Base-by-base conservation (phyloP, 2,329 filamentous ascomycete species). In the Furcasterigmium furcatum region DNA sequence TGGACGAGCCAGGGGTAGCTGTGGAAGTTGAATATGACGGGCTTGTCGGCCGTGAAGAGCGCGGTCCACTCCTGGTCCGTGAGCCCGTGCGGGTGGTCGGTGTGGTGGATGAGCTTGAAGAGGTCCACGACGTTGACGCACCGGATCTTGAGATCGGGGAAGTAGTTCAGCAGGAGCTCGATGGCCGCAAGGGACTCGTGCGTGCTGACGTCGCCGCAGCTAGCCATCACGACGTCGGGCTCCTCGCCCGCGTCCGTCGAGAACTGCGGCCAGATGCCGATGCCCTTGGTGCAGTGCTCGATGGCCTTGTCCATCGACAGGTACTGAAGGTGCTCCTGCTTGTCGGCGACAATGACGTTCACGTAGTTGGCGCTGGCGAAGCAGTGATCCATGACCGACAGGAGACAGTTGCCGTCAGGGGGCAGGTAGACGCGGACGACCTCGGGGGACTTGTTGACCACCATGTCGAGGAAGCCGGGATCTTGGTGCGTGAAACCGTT, bases 401-500 rank as follows among this genome's bases (percentile, higher is more conserved):
- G 79, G 10, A 91, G 73, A 55, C 83, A 87, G 70, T 91, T 91
- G 51, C 84, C 87, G 58, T 91, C 87, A 0, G 87, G 87, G 19
- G 87, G 87, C 4, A 91, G 78, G 61, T 91, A 91, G 58, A 91
- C 89, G 45, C 87, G 84, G 14, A 89, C 86, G 5, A 91, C 84
- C 55, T 90, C 85, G 8, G 87, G 87, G 52, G 80, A 85, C 71
- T 91, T 91, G 71, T 91, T 91, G 54, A 82, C 83, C 3, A 91
- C 79, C 1, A 91, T 84, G 52, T 90, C 86, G 12, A 91, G 76
- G 75, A 91, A 91, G 32, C 86, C 86, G 0, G 87, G 87, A 52
- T 90, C 86, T 61, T 91, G 87, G 60, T 91, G 87, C 0, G 85
- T 90, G 68, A 91, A 91, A 29, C 87, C 87, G 57, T 91, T 91